These are phyloP conservation scores for Austroboletus festivus DNA, from an alignment of 768 basidiomycete species.

Conservation along the genomic window DNA sequence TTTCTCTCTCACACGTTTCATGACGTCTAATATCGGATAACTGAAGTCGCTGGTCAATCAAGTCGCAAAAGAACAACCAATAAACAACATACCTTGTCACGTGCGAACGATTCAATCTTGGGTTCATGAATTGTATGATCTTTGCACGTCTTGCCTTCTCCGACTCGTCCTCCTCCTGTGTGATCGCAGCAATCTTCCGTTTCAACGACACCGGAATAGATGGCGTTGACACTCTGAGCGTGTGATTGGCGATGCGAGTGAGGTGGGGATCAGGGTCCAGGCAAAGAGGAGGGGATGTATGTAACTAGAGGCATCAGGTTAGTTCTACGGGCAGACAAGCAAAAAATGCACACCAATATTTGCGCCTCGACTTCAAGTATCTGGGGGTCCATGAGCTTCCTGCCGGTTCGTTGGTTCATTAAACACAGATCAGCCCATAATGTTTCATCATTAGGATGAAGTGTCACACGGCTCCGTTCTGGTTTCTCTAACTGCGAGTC, in stretches of 20 bases:
- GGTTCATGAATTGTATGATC: slow-evolving; percentile 79
- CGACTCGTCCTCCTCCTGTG: slow-evolving; percentile 73
- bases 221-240: slow-evolving; percentile 69
- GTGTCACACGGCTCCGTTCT: slow-evolving; percentile 64
- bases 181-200: slow-evolving; percentile 66
- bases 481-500: slow-evolving; percentile 59
- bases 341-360: slow-evolving; percentile 51
- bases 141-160: slow-evolving; percentile 70
- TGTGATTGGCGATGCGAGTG: slow-evolving; percentile 70
- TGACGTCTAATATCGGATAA: slow-evolving; percentile 56
- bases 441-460: slow-evolving; percentile 75
- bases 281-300: slow-evolving; percentile 73
- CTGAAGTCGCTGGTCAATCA: slow-evolving; percentile 31
- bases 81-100: slow-evolving; percentile 45
- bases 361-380: slow-evolving; percentile 73
- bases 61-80: not conserved
- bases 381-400: slow-evolving; percentile 67
- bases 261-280: slow-evolving; percentile 78
- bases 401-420: slow-evolving; percentile 55
- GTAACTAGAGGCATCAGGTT: slow-evolving; percentile 45
- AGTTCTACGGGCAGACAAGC: not conserved
- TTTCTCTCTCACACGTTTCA: slow-evolving; percentile 32
- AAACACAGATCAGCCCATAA: slow-evolving; percentile 77
- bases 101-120: slow-evolving; percentile 44
- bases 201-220: slow-evolving; percentile 73